Evolutionary conservation across 768 basidiomycete species (phyloP), one percentile per base, ranked within the genome.

Genomic region (Mycena polygramma): DNA sequence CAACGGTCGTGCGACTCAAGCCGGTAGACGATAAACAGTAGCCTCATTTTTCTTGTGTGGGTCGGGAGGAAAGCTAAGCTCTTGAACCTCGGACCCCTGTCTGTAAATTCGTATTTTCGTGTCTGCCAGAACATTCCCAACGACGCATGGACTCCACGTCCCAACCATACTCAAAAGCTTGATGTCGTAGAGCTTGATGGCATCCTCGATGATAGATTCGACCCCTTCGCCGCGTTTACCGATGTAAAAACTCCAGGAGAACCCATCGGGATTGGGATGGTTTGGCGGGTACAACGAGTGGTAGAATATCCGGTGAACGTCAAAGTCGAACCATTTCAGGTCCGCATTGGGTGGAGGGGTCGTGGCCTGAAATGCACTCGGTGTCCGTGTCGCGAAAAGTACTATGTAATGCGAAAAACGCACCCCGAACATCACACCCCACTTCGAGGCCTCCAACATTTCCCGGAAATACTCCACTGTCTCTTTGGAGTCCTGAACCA

Each of bases 181-280:
- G 59, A 54, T 15, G 24, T 41, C 17, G 46, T 48, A 48, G 17
- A 58, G 3, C 14, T 46, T 30, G 30, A 48, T 43, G 24, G 59
- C 59, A 36, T 60, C 30, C 43, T 10, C 45, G 26, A 48, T 60
- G n/a, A 60, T 60, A 30, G 59, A 60, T 22, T 60, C 59, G 45
- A 48, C 36, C 59, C 59, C 59, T 46, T 19, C 3, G 5, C 59
- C 59, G n/a, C 59, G 5, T 48, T 46, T 15, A 48, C 59, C 59
- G 15, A 60, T 60, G 15, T 60, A 60, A 49, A 60, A 48, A 60
- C 48, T 60, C 43, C 59, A 60, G 26, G 45, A 48, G 46, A 60
- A 60, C 46, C 19, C 22, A 22, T 5, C 45, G 22, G 39, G n/a
- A 48, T 46, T 8, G 45, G 43, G 30, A 6, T 30, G 6, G 30